Percentiles rank a stretch among this genome's conserved stretches.
Evolutionary conservation across 1,139 yeast species (phyloP).

Genomic region (Blastobotrys indianensis): DNA sequence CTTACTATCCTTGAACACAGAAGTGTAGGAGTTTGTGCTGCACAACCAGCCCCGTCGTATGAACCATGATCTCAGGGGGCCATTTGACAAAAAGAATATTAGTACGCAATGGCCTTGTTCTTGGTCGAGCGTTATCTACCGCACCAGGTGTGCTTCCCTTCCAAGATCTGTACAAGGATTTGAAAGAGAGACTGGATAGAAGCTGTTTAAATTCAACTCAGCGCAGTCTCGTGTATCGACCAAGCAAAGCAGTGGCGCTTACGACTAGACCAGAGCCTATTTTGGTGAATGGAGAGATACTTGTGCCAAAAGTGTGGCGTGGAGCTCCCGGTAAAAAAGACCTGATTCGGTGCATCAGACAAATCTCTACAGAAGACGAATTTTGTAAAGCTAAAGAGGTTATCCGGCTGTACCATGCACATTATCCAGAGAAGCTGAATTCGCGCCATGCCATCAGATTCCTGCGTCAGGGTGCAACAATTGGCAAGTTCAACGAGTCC

Average conservation of each 20-base stretch:
- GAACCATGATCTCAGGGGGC: too few relatives aligned
- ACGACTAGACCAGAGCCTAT: slow-evolving; percentile 20
- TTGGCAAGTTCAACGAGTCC: slow-evolving; percentile 13
- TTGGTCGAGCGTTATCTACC: too few relatives aligned
- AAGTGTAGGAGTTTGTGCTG: too few relatives aligned
- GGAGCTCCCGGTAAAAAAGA: slow-evolving; percentile 27
- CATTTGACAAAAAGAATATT: too few relatives aligned
- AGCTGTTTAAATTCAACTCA: slow-evolving; percentile 20
- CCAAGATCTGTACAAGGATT: background rate
- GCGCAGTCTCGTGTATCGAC: slow-evolving; percentile 27
- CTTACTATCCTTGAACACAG: too few relatives aligned
- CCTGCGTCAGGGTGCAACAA: slow-evolving; percentile 15
- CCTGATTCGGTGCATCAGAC: slow-evolving; percentile 16
- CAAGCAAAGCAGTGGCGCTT: slow-evolving; percentile 22
- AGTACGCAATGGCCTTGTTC: too few relatives aligned
- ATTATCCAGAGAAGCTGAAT: slow-evolving; percentile 16
- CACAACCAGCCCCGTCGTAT: too few relatives aligned
- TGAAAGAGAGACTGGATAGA: slow-evolving; percentile 15
- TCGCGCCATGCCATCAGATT: slow-evolving; percentile 16
- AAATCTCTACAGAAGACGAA: slow-evolving; percentile 17
- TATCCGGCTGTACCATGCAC: slow-evolving; percentile 14
- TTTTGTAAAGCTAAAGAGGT: slow-evolving; percentile 13
- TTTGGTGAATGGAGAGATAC: slow-evolving; percentile 19
- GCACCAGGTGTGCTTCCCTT: too few relatives aligned
- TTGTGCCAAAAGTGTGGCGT: slow-evolving; percentile 23